Base-by-base conservation (phyloP, 192 early-diverging fungal genomes). In the Entomortierella lignicola region DNA sequence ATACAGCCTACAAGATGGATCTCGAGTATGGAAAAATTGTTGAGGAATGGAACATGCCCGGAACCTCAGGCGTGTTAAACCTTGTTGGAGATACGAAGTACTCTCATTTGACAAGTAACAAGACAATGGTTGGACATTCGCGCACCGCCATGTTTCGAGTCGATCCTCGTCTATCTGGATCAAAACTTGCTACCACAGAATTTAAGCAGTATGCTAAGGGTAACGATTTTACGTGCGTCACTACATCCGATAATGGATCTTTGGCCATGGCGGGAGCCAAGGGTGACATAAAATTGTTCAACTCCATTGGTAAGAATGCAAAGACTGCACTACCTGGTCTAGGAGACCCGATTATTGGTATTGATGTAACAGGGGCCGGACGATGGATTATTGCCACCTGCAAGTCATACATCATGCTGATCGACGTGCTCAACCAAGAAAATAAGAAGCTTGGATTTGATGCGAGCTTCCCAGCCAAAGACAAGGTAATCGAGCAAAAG, bases 21-120 rank as follows among this genome's bases (percentile, higher is more conserved):
- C 81, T 98, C 31, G 93, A 95, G 72, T 84, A 85, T 71, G 97
- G 95, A 39, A 92, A 95, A 83, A 90, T 98, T 18, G 97, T 97
- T 15, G 96, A 98, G 61, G 94, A 97, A 82, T 98, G 94, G 94
- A 89, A 91, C 34, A 86, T 96, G 44, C 89, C 95, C 58, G 92
- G 94, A 51, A 70, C 91, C 47, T 77, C 93, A n/a, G 85, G 86
- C 8, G 88, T 82, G 4, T 82, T 85, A 60, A 86, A 89, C 50
- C 85, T 97, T 21, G 83, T 93, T 17, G 92, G 94, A 0, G 89
- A 85, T 43, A 73, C 81, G 63, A 97, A 97, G 81, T 94, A 90
- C 83, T 86, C 93, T 27, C 92, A 93, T 71, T 86, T 89, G 77
- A 94, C 95, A 0, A 80, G 71, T 60, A 86, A 90, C 31, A 82